Evolutionary conservation across 305 asterid genomes (phyloP), one percentile per base, ranked within the genome.

Genomic region (Ajuga reptans): DNA sequence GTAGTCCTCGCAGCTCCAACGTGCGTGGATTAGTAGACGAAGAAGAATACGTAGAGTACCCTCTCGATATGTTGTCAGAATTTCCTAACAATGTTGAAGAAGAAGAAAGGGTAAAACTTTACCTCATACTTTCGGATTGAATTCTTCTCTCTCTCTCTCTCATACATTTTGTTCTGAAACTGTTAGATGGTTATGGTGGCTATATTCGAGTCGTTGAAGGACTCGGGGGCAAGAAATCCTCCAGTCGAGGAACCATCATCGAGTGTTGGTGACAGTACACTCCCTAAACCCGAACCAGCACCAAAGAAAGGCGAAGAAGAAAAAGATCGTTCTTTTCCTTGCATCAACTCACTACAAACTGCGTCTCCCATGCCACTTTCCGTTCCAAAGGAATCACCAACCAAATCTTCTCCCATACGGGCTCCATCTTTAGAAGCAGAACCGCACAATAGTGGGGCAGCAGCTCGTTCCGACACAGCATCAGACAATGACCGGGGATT

Each of bases 141-240:
- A n/a, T n/a, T n/a, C n/a, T n/a, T n/a, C n/a, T 21, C 27, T 37
- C 42, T 37, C 42, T 37, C 45, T 39, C 45, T 2, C 45, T 8
- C 11, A 7, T 39, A 39, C 36, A 56, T 75, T 54, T 60, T 10
- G 15, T 47, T 64, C 63, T 41, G 57, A 71, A 69, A 27, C 31
- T 77, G 41, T 74, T 83, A 92, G 98, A 92, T 92, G 98, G 46
- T 89, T 55, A 87, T 84, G 91, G 82, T 82, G 76, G 98, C 98
- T 0, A 78, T 92, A 68, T 79, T 85, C 4, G 87, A 85, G 86
- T 92, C 98, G 8, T 84, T 92, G 53, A 89, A 87, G 82, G 92
- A 80, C 78, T 34, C 80, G 66, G 83, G 81, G 53, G 77, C 61
- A 75, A 74, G 41, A 62, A 67, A 29, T 17, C 71, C 82, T 39